These are phyloP conservation scores for Curvularia hawaiiensis DNA, from an alignment of 2,329 filamentous ascomycete species.

Conservation along the genomic window DNA sequence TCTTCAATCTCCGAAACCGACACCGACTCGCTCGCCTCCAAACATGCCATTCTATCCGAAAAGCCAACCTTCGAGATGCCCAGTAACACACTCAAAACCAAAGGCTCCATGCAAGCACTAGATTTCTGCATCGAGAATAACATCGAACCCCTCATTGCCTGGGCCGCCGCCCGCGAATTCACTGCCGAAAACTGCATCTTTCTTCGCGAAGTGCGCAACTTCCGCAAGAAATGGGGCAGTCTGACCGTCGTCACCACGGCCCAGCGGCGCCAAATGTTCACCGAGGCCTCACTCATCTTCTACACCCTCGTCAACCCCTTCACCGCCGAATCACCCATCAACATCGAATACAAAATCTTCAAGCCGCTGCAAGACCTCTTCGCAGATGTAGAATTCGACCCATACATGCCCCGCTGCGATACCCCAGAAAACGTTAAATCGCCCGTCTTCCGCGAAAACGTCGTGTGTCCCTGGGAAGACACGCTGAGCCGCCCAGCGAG, in stretches of 20 bases:
- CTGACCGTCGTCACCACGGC: conserved; percentile 35
- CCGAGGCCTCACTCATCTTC: conserved; percentile 46
- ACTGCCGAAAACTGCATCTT: conserved; percentile 48
- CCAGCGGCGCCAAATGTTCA: conserved; percentile 45
- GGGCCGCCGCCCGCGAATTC: conserved; percentile 45
- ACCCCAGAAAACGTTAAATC: conserved; percentile 33
- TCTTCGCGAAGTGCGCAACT: conserved; percentile 47
- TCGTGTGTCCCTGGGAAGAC: conserved; percentile 47
- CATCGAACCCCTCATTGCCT: conserved; percentile 44
- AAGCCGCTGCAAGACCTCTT: conserved; percentile 41
- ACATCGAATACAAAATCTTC: conserved; percentile 49
- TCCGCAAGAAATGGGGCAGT: conserved; percentile 42
- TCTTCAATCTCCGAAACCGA: conserved; percentile 35
- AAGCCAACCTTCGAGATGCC: conserved; percentile 30
- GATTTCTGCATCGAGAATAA: conserved; percentile 43
- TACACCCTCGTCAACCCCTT: conserved; percentile 47
- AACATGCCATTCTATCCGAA: conserved; percentile 24
- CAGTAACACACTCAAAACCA: conserved; percentile 40
- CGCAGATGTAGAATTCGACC: conserved; percentile 42
- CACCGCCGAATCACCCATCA: conserved; percentile 46
- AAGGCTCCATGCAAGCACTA: conserved; percentile 45
- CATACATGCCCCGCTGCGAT: conserved; percentile 37
- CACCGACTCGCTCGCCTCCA: conserved; percentile 36
- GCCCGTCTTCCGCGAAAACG: conserved; percentile 37
- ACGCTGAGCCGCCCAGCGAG: conserved; percentile 40